phyloP scores from a whole-genome alignment of 2,329 filamentous ascomycete species.

The Talaromyces marneffei region DNA sequence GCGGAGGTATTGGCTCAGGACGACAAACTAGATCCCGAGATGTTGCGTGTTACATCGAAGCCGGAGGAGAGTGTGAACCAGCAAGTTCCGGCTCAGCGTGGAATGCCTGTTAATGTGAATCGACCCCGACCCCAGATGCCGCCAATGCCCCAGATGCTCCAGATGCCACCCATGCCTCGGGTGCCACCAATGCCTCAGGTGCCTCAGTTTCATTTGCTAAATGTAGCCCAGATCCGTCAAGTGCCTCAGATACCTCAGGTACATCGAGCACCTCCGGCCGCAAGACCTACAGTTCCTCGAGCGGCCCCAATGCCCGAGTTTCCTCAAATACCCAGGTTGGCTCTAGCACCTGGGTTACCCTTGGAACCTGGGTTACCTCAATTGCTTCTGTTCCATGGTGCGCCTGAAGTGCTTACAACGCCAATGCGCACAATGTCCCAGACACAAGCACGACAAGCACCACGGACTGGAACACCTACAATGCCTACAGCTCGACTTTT shows the following conservation, averaged over 20 bases:
- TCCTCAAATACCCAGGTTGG: not conserved
- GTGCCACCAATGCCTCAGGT: not conserved
- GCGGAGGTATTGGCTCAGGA: conserved; percentile 23
- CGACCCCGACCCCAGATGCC: not conserved
- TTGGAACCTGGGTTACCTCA: too few relatives aligned
- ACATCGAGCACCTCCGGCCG: not conserved
- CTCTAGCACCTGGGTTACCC: too few relatives aligned
- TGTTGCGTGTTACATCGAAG: conserved; percentile 3
- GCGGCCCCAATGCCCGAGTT: not conserved
- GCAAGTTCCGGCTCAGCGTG: not conserved
- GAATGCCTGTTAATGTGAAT: not conserved
- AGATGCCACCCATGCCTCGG: not conserved
- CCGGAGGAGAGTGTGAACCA: not conserved
- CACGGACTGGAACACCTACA: not conserved
- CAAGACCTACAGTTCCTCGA: not conserved
- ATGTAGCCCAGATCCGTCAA: not conserved
- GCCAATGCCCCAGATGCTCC: not conserved
- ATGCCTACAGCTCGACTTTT: not conserved
- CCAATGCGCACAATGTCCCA: not conserved
- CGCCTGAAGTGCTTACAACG: too few relatives aligned
- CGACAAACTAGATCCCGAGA: not conserved
- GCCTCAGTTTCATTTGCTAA: not conserved
- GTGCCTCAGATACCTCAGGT: not conserved
- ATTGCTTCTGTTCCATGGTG: not conserved
- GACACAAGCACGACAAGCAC: not conserved